These are phyloP conservation scores for Globisporangium abappressorium DNA, from an alignment of 352 stramenopile genomes.

Conservation along the genomic window DNA sequence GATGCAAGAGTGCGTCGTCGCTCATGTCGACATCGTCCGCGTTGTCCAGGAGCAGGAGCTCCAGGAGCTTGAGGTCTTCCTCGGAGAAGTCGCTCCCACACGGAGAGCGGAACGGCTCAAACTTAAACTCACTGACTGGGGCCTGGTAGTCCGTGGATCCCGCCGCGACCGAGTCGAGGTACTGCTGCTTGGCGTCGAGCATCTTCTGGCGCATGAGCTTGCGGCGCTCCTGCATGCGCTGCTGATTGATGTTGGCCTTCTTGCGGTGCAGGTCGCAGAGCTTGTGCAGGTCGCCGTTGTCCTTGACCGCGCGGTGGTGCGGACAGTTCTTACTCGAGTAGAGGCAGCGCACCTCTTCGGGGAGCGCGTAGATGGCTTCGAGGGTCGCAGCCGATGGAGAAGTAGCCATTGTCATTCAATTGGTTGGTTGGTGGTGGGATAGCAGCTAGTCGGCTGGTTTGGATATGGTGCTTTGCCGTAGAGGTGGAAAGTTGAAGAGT, in stretches of 20 bases:
- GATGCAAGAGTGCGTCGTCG: constrained; percentile 1
- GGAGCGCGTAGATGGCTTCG: constrained; percentile 16
- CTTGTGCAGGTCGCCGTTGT: constrained; percentile 48
- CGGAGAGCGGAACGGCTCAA: constrained; percentile 6
- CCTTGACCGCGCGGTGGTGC: constrained; percentile 40
- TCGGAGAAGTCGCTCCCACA: constrained; percentile 13
- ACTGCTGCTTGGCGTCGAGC: constrained; percentile 14
- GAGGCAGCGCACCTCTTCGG: constrained; percentile 23
- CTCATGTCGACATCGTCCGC: constrained; percentile 4
- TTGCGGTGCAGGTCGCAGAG: constrained; percentile 56
- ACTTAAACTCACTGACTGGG: background rate
- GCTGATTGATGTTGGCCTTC: constrained; percentile 60
- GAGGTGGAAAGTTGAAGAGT: constrained; percentile 4
- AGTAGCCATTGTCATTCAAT: constrained; percentile 10
- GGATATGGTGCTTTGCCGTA: background rate
- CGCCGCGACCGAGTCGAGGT: background rate
- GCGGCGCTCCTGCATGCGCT: constrained; percentile 37
- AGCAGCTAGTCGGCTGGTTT: background rate
- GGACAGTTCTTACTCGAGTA: constrained; percentile 62
- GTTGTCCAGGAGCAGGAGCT: constrained; percentile 18
- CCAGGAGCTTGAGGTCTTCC: constrained; percentile 16
- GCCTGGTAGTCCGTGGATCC: background rate
- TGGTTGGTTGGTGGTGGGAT: background rate
- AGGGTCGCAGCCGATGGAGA: constrained; percentile 14
- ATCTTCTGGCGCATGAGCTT: constrained; percentile 17